These are phyloP conservation scores for Achaetomium macrosporum DNA, from an alignment of 2,329 filamentous ascomycete species.

Conservation along the genomic window DNA sequence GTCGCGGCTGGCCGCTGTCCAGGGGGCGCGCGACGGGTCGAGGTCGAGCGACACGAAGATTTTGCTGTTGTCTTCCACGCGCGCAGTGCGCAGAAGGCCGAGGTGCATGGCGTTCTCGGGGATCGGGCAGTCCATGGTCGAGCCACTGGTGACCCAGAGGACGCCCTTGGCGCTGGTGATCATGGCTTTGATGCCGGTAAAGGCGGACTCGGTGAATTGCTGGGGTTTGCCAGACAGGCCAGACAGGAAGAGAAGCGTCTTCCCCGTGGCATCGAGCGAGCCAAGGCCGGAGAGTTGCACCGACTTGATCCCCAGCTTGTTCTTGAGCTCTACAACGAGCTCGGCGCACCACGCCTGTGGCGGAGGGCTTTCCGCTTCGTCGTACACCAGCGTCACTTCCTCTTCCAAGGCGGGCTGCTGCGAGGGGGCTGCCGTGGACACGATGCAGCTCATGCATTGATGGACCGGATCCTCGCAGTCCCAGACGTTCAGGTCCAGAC, in stretches of 20 bases:
- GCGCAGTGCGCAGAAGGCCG: constrained; percentile 21
- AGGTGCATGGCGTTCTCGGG: constrained; percentile 11
- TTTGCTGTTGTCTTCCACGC: constrained; percentile 22
- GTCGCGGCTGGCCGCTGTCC: constrained; percentile 9
- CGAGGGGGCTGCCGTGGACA: constrained; percentile 14
- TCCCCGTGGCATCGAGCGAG: constrained; percentile 8
- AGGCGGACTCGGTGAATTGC: constrained; percentile 18
- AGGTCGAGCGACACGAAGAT: constrained; percentile 19
- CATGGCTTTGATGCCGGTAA: constrained; percentile 18
- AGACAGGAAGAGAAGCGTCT: constrained; percentile 9
- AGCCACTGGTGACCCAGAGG: constrained; percentile 23
- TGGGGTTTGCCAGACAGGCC: constrained; percentile 17
- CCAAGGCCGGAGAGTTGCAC: background rate
- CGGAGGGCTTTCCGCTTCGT: background rate
- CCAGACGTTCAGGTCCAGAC: constrained; percentile 22
- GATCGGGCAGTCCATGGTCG: constrained; percentile 6
- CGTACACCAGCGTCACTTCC: constrained; percentile 19
- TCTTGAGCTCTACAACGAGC: constrained; percentile 13
- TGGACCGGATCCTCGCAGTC: constrained; percentile 24
- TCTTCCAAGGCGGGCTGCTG: constrained; percentile 15
- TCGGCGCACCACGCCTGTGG: constrained; percentile 19
- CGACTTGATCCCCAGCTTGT: constrained; percentile 19
- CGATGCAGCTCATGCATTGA: constrained; percentile 23
- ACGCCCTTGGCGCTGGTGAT: constrained; percentile 19
- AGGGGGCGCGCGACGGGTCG: constrained; percentile 13